A percentile compares a stretch with the other conserved stretches of the same genome.
Evolutionary conservation across 2,329 filamentous ascomycete genomes (phyloP).

Genomic region (Trichoderma pleuroti): DNA sequence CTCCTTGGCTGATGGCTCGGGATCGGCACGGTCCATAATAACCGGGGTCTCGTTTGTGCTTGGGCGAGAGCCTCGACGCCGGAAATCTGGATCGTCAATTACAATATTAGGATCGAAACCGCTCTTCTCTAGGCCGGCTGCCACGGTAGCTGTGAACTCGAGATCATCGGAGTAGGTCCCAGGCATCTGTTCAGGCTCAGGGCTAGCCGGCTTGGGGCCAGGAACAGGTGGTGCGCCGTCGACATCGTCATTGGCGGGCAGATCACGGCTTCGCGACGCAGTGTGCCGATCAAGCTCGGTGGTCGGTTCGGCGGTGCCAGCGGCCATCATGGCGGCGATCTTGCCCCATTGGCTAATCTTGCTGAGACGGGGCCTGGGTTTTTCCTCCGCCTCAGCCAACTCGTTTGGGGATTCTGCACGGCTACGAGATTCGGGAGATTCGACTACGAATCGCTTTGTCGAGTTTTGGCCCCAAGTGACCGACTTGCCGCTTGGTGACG

Average conservation of each 20-base stretch:
- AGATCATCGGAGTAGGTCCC: conserved; percentile 65
- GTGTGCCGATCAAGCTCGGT: conserved; percentile 31
- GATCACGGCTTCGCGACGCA: conserved; percentile 18
- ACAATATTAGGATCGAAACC: conserved; percentile 70
- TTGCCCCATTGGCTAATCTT: conserved; percentile 50
- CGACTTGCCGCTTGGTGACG: conserved; percentile 47
- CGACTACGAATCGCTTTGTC: conserved; percentile 60
- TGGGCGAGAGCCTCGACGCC: conserved; percentile 61
- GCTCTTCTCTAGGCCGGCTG: conserved; percentile 64
- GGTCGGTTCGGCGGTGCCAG: conserved; percentile 36
- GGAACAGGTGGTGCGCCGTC: conserved; percentile 46
- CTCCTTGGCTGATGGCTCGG: background rate
- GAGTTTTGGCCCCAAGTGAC: conserved; percentile 65
- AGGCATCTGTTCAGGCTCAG: conserved; percentile 53
- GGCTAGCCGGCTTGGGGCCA: conserved; percentile 54
- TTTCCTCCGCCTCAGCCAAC: conserved; percentile 30
- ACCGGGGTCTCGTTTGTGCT: conserved; percentile 49
- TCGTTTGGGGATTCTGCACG: conserved; percentile 27
- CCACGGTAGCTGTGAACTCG: conserved; percentile 66
- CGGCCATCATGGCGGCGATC: conserved; percentile 48
- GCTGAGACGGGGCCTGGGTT: conserved; percentile 34
- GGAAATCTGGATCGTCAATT: conserved; percentile 62
- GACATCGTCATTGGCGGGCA: conserved; percentile 22
- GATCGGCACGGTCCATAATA: conserved; percentile 27
- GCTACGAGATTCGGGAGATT: conserved; percentile 50